Conservation (phyloP, 176 grass and related monocot genomes). For the Raddia distichophylla region DNA sequence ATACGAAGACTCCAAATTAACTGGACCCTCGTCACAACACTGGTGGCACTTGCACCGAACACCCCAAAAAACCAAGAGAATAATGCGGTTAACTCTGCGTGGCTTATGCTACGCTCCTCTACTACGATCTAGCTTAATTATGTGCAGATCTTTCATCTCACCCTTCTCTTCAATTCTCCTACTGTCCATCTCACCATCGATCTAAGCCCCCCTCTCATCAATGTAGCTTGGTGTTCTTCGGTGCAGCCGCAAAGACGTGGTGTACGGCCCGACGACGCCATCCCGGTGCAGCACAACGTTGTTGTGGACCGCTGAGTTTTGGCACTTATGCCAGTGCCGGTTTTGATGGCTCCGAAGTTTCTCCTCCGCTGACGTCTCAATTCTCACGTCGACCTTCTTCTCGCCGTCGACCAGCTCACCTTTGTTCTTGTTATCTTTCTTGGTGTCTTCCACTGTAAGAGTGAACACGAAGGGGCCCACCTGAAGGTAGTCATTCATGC, state of each 20-base stretch:
- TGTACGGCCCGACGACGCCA: not conserved
- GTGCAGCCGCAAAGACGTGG: conserved; percentile 27
- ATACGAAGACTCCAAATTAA: not conserved
- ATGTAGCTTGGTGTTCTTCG: conserved; percentile 45
- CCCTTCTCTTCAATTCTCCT: not conserved
- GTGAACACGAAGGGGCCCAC: conserved; percentile 73
- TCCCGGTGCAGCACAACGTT: conserved; percentile 44
- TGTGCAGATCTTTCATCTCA: conserved; percentile 9
- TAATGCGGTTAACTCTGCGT: conserved; percentile 21
- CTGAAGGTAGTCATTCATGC: conserved; percentile 54
- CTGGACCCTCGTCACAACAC: not conserved
- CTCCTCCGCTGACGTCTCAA: conserved; percentile 19
- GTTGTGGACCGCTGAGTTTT: conserved; percentile 56
- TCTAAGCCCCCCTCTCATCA: conserved; percentile 54
- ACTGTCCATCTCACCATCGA: not conserved
- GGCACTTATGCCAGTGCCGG: conserved; percentile 46
- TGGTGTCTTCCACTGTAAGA: conserved; percentile 39
- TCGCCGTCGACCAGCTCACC: not conserved
- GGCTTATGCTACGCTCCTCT: conserved; percentile 2
- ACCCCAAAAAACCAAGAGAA: not conserved
- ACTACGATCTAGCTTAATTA: conserved; percentile 43
- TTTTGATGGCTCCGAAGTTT: conserved; percentile 61
- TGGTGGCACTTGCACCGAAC: conserved; percentile 3
- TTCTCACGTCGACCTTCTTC: conserved; percentile 35
- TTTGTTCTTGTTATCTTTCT: not conserved